phyloP scores from a whole-genome alignment of 768 basidiomycete genomes.

The Tylopilus subfusipes region DNA sequence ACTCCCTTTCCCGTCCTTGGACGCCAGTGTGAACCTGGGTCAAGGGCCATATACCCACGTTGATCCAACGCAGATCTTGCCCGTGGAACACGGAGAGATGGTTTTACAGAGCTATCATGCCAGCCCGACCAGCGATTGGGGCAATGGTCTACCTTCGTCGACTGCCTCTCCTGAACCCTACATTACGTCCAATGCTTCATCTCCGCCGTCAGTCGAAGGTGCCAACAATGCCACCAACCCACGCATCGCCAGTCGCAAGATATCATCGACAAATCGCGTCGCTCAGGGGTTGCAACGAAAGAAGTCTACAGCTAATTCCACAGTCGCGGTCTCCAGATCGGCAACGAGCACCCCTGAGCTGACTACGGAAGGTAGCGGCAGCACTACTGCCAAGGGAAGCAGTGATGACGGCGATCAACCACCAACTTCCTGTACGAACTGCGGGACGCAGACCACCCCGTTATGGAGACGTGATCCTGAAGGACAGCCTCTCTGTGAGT shows the following conservation, averaged over 20 bases:
- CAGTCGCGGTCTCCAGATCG: constrained; percentile 40
- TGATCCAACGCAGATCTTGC: constrained; percentile 86
- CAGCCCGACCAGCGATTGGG: constrained; percentile 84
- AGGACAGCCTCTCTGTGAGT: constrained; percentile 85
- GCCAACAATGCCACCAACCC: constrained; percentile 28
- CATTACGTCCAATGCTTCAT: constrained; percentile 64
- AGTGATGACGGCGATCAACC: constrained; percentile 66
- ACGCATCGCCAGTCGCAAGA: constrained; percentile 49
- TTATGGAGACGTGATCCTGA: constrained; percentile 92
- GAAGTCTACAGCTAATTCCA: constrained; percentile 36
- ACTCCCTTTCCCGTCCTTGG: constrained; percentile 57
- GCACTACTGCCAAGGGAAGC: constrained; percentile 35
- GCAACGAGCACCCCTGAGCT: constrained; percentile 69
- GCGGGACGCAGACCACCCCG: constrained; percentile 93
- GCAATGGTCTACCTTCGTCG: constrained; percentile 65
- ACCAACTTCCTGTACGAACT: constrained; percentile 90
- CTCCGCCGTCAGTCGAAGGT: constrained; percentile 66
- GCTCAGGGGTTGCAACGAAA: constrained; percentile 55
- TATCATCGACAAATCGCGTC: constrained; percentile 60
- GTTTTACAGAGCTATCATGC: constrained; percentile 56
- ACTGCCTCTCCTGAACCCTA: constrained; percentile 76
- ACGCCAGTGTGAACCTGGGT: constrained; percentile 37
- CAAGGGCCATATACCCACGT: constrained; percentile 72
- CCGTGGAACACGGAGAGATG: constrained; percentile 39
- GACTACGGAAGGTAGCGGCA: constrained; percentile 31